Conservation (phyloP, 257 asterid genomes). For the Solanum bukasovii region DNA sequence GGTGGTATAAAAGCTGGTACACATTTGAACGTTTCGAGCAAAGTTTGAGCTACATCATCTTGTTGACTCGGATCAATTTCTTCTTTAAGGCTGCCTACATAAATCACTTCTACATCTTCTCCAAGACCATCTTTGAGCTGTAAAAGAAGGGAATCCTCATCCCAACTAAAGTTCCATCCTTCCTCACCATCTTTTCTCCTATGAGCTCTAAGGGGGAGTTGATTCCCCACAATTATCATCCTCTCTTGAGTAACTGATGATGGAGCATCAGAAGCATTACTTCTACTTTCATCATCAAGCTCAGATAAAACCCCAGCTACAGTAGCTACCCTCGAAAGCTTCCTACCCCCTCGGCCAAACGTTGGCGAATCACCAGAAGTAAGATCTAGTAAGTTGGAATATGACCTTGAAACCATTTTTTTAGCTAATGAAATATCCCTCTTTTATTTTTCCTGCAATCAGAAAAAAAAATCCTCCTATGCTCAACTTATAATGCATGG, state of each 20-base stretch:
- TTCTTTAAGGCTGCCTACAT: conserved; percentile 70
- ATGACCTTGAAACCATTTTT: conserved; percentile 65
- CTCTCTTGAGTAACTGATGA: conserved; percentile 68
- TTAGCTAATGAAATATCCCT: neutral
- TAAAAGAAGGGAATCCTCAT: conserved; percentile 71
- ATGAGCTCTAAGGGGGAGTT: conserved; percentile 62
- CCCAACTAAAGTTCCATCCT: conserved; percentile 77
- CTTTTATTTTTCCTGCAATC: neutral
- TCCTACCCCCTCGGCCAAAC: conserved; percentile 48
- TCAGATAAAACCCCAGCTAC: conserved; percentile 71
- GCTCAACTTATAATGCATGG: neutral
- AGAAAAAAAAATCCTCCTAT: neutral
- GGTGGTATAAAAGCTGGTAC: conserved; percentile 86
- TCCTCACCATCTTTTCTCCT: conserved; percentile 27
- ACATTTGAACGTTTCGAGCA: conserved; percentile 73
- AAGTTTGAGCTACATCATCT: conserved; percentile 66
- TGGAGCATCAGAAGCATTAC: conserved; percentile 63
- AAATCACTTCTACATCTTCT: conserved; percentile 71
- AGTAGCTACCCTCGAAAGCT: conserved; percentile 57
- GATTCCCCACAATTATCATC: conserved; percentile 70
- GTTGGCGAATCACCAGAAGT: conserved; percentile 51
- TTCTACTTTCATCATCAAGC: conserved; percentile 64
- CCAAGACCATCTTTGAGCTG: conserved; percentile 84
- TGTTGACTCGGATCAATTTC: conserved; percentile 53
- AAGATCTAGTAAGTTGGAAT: conserved; percentile 76